Evolutionary conservation across 106 monocot species (phyloP).

Genomic region (Cymbidium sinense): DNA sequence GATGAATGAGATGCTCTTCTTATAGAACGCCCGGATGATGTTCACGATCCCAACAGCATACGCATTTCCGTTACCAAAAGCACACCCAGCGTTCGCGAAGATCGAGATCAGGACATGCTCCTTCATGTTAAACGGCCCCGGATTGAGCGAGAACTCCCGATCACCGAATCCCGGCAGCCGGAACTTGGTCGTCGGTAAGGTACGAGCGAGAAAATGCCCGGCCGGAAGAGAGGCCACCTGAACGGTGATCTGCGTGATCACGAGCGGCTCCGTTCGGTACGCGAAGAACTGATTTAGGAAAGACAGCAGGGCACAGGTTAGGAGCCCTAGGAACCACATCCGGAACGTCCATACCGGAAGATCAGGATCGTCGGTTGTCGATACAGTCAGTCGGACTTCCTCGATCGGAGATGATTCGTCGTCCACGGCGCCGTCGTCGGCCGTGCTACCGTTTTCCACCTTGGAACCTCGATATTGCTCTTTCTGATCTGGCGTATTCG

Average conservation of each 20-base stretch:
- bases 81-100: slow-evolving; percentile 91
- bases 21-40: slow-evolving; percentile 90
- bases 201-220: slow-evolving; percentile 56
- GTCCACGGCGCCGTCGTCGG: background rate
- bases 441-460: background rate
- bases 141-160: slow-evolving; percentile 69
- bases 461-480: background rate
- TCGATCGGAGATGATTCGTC: slow-evolving; percentile 83
- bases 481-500: background rate
- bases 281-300: slow-evolving; percentile 98
- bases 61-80: slow-evolving; percentile 72
- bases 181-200: slow-evolving; percentile 59
- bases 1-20: slow-evolving; percentile 61
- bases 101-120: slow-evolving; percentile 96
- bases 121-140: slow-evolving; percentile 96
- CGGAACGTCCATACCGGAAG: slow-evolving; percentile 95
- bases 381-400: slow-evolving; percentile 79
- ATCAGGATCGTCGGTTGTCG: slow-evolving; percentile 65
- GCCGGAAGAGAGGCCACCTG: slow-evolving; percentile 88
- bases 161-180: slow-evolving; percentile 45
- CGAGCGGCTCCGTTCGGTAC: slow-evolving; percentile 80
- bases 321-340: slow-evolving; percentile 84
- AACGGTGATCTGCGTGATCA: slow-evolving; percentile 90
- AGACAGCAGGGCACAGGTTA: slow-evolving; percentile 68
- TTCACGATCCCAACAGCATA: slow-evolving; percentile 79